phyloP scores from a whole-genome alignment of 768 basidiomycete species.

The Phallus indusiatus region DNA sequence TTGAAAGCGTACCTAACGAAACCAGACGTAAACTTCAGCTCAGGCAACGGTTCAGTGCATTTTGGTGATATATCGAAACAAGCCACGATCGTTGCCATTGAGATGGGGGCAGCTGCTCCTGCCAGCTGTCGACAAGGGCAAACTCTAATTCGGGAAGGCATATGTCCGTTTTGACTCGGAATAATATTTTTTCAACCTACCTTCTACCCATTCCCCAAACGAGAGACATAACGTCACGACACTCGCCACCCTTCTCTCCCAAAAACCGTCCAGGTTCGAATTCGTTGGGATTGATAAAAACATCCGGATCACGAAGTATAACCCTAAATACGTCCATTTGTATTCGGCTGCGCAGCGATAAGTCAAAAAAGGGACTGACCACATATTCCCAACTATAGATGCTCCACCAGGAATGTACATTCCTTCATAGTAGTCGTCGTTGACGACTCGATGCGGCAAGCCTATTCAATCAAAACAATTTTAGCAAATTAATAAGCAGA shows the following conservation, averaged over 20 bases:
- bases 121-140: conserved; percentile 18
- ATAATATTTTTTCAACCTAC: neutral
- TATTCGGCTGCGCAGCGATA: neutral
- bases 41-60: neutral
- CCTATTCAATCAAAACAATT: neutral
- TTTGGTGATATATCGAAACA: conserved; percentile 10
- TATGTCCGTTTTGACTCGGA: no score
- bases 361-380: neutral
- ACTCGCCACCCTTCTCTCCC: neutral
- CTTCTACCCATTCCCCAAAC: conserved; percentile 7
- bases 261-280: conserved; percentile 18
- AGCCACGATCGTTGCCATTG: conserved; percentile 12
- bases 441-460: conserved; percentile 1
- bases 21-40: neutral
- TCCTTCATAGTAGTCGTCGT: conserved; percentile 7
- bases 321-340: neutral
- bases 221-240: neutral
- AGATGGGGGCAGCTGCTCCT: conserved; percentile 11
- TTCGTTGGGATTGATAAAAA: conserved; percentile 13
- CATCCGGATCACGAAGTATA: neutral
- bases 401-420: neutral
- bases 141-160: conserved; percentile 1
- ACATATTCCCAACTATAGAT: conserved; percentile 1
- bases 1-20: neutral
- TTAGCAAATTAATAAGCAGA: neutral